Conservation (phyloP, 352 stramenopile species). For the Thalassiosira oceanica region DNA sequence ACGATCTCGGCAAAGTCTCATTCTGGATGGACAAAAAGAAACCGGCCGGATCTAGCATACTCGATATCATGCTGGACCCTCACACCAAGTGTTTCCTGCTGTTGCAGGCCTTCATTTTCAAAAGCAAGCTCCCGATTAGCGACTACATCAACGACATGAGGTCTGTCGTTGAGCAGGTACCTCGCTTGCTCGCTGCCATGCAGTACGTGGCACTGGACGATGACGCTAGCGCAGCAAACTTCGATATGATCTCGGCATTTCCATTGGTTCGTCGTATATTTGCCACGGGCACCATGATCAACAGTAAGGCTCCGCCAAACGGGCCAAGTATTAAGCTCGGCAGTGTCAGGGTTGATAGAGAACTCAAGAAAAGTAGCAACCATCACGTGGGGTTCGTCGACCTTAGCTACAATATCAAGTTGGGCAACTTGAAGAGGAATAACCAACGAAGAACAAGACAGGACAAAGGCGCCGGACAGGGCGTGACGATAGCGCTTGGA, state of each 20-base stretch:
- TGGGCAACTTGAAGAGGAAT: constrained; percentile 16
- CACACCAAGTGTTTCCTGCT: constrained; percentile 85
- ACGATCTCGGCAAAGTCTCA: constrained; percentile 58
- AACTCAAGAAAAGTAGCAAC: constrained; percentile 41
- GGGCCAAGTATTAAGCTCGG: constrained; percentile 31
- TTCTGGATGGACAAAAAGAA: constrained; percentile 42
- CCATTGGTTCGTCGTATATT: constrained; percentile 61
- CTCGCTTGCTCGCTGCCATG: constrained; percentile 91
- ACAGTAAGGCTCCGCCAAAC: constrained; percentile 2
- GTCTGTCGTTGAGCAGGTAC: constrained; percentile 92
- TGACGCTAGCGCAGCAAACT: constrained; percentile 46
- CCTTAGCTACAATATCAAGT: constrained; percentile 43
- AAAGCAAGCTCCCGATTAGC: constrained; percentile 91
- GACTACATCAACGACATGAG: constrained; percentile 98
- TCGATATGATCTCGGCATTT: constrained; percentile 72
- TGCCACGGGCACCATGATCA: constrained; percentile 39
- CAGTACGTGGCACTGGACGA: constrained; percentile 66
- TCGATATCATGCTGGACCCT: constrained; percentile 68
- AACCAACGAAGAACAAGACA: constrained; percentile 27
- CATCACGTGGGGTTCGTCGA: constrained; percentile 32
- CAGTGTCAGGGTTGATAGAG: constrained; percentile 28
- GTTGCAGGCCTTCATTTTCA: constrained; percentile 92
- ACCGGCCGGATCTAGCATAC: constrained; percentile 30
- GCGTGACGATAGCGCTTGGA: constrained; percentile 48
- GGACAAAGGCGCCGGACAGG: constrained; percentile 17